Evolutionary conservation across 208 protist species (phyloP).

Genomic region (Crithidia acanthocephali): DNA sequence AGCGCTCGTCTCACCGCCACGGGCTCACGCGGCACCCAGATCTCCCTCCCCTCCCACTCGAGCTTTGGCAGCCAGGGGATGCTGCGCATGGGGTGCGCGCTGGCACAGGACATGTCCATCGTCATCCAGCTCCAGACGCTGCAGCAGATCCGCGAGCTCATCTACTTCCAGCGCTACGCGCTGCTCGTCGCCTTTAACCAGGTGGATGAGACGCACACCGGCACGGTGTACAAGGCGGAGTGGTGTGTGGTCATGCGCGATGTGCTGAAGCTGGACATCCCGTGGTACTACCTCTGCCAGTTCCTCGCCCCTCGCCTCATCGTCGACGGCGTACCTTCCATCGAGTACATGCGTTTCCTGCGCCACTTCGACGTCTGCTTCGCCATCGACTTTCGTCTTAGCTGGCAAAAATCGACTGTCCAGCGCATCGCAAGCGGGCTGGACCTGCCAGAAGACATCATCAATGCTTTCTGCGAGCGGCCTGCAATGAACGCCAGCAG

Average conservation of each 20-base stretch:
- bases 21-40: constrained; percentile 7
- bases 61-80: neutral
- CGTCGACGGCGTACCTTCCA: constrained; percentile 62
- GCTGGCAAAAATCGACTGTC: constrained; percentile 54
- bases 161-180: constrained; percentile 77
- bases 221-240: constrained; percentile 85
- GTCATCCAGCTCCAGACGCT: constrained; percentile 55
- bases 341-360: constrained; percentile 87
- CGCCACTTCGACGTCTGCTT: constrained; percentile 63
- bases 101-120: constrained; percentile 37
- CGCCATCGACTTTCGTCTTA: constrained; percentile 44
- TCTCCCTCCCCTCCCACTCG: constrained; percentile 14
- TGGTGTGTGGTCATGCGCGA: constrained; percentile 80
- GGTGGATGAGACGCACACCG: constrained; percentile 66
- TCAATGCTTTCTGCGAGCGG: constrained; percentile 48
- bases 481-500: constrained; percentile 9
- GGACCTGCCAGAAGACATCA: constrained; percentile 77
- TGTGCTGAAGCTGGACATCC: constrained; percentile 74
- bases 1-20: no score
- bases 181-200: constrained; percentile 78
- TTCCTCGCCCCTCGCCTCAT: constrained; percentile 62
- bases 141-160: constrained; percentile 63
- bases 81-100: constrained; percentile 1
- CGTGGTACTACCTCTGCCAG: constrained; percentile 88
- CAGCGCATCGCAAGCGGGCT: constrained; percentile 55